Evolutionary conservation across 129 eudicot species (phyloP).

Genomic region (Deinandra increscens): DNA sequence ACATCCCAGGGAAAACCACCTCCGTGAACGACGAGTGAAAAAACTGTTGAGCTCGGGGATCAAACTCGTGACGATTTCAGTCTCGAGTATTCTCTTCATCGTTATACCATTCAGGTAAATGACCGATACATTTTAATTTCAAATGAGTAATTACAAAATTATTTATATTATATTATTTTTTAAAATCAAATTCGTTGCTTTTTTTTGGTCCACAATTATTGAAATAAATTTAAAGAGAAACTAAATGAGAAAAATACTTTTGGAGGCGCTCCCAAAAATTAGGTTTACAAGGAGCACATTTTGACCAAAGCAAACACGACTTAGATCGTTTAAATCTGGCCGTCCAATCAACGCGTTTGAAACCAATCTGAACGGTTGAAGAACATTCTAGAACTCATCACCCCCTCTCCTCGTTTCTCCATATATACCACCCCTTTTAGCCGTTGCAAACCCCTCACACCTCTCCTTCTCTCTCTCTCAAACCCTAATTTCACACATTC

Average conservation of each 20-base stretch:
- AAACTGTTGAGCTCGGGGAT: no score
- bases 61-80: no score
- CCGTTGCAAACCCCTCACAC: constrained; percentile 14
- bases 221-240: background rate
- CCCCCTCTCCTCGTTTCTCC: constrained; percentile 6
- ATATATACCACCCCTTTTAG: constrained; percentile 14
- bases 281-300: constrained; percentile 18
- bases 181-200: no score
- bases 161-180: no score
- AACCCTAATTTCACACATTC: constrained; percentile 16
- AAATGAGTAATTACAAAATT: no score
- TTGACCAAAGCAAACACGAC: constrained; percentile 10
- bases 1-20: no score
- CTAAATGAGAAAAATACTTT: no score
- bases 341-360: constrained; percentile 19
- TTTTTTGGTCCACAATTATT: background rate
- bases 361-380: constrained; percentile 39
- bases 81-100: no score
- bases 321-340: background rate
- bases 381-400: constrained; percentile 46
- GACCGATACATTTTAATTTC: no score
- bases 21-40: no score
- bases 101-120: no score
- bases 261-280: constrained; percentile 32
- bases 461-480: constrained; percentile 26